phyloP scores from a whole-genome alignment of 805 yeast species.

The Debaryomyces tyrocola region DNA sequence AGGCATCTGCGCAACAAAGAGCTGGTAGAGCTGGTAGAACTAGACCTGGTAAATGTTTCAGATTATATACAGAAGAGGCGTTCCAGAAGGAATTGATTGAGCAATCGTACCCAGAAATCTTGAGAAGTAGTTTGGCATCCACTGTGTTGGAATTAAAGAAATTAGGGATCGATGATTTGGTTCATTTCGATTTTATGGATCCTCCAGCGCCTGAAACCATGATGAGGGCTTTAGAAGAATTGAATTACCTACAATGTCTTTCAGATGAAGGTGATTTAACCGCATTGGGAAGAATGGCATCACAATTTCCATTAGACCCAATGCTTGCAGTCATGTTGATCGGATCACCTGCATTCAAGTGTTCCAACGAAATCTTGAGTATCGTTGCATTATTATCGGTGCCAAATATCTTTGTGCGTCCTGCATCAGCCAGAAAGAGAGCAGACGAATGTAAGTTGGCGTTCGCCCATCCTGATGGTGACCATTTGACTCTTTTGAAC shows the following conservation, averaged over 20 bases:
- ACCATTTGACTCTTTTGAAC: constrained; percentile 86
- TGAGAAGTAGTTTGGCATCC: constrained; percentile 85
- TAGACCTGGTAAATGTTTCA: constrained; percentile 95
- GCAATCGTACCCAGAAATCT: constrained; percentile 94
- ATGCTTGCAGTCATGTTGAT: constrained; percentile 91
- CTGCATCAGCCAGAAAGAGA: constrained; percentile 78
- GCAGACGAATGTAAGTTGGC: constrained; percentile 88
- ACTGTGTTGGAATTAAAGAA: constrained; percentile 93
- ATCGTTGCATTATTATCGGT: constrained; percentile 90
- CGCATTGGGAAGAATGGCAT: constrained; percentile 83
- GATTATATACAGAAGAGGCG: constrained; percentile 95
- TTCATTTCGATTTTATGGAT: constrained; percentile 97
- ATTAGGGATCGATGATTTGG: constrained; percentile 92
- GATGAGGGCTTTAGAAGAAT: constrained; percentile 98
- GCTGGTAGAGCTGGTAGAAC: constrained; percentile 99
- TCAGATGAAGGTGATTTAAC: constrained; percentile 92
- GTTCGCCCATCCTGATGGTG: constrained; percentile 94
- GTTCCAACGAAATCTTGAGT: constrained; percentile 86
- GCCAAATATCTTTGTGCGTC: constrained; percentile 93
- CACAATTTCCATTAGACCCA: constrained; percentile 94
- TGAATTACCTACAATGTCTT: constrained; percentile 85
- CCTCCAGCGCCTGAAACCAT: constrained; percentile 99
- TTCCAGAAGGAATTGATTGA: constrained; percentile 90
- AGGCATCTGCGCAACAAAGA: constrained; percentile 96
- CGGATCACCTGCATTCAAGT: constrained; percentile 79